These are phyloP conservation scores for Mesotaenium endlicherianum DNA, from an alignment of 139 green algal genomes.

Conservation along the genomic window DNA sequence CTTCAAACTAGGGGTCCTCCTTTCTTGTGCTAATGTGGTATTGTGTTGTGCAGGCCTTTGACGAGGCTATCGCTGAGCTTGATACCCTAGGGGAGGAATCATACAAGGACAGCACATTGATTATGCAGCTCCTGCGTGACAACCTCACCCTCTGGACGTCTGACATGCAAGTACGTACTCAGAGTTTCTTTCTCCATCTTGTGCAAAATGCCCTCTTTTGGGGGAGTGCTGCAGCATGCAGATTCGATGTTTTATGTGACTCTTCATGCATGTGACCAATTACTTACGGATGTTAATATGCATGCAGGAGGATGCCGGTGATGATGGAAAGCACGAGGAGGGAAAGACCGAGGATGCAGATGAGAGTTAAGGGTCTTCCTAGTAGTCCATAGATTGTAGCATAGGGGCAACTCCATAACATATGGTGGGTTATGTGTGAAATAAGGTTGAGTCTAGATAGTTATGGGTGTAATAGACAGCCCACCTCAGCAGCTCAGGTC, in stretches of 20 bases:
- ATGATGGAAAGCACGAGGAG: background rate
- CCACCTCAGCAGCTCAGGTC: background rate
- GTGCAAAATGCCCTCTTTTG: background rate
- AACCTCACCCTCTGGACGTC: slow-evolving; percentile 98
- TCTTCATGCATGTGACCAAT: background rate
- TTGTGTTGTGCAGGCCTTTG: slow-evolving; percentile 76
- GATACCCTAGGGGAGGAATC: slow-evolving; percentile 96
- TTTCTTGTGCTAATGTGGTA: background rate
- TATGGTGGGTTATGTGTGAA: background rate
- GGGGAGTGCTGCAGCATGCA: background rate
- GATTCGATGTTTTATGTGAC: background rate
- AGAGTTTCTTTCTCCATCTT: background rate
- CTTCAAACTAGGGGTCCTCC: background rate
- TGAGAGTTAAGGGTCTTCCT: background rate
- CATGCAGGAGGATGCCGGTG: slow-evolving; percentile 10
- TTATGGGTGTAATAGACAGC: background rate
- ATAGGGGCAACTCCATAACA: background rate
- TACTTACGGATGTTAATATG: background rate
- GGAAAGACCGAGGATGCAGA: background rate
- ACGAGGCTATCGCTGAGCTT: slow-evolving; percentile 97
- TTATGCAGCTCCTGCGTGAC: slow-evolving; percentile 98
- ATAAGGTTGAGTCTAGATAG: background rate
- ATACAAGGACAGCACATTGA: slow-evolving; percentile 99
- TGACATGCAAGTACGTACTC: slow-evolving; percentile 82
- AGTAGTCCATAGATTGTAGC: background rate